Base-by-base conservation (phyloP, 495 filamentous ascomycete species). In the Penicillium turbatum region DNA sequence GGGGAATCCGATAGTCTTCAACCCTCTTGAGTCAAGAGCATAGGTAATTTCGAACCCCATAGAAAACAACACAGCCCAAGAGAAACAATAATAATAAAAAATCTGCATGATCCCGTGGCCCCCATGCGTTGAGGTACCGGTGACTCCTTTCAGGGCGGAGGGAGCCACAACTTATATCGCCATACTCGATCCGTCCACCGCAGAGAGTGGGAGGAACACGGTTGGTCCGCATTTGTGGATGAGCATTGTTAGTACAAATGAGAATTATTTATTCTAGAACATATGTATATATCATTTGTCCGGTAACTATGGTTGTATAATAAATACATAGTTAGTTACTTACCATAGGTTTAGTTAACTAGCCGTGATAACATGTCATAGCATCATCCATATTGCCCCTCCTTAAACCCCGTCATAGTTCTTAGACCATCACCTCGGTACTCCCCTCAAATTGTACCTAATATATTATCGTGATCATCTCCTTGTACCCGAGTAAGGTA, bases 141-240 rank as follows among this genome's bases (percentile, higher is more conserved):
- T 66, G 64, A 66, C 50, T 64, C 11, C 35, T 57, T 64, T 64
- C 21, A 61, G 61, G 61, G 46, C 60, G 56, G 38, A 56, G 62
- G 13, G 41, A 30, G 49, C 49, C 49, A 42, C 49, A 41, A 40
- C 21, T 60, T 59, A 51, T 55, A 61, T 48, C 43, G 17, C 57
- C 45, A 54, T 47, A 36, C 57, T 51, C 27, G 24, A 50, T 58
- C 32, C 51, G 60, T 63, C 63, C 63, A 66, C 63, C 61, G 61
- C 60, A 63, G 36, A 5, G 2, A 5, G 3, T n/a, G 11, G 17
- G 5, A 45, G 41, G 3, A 27, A 29, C 9, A 40, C 21, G 17
- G 31, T 26, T 32, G 38, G 19, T 9, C 47, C 47, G 47, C 24
- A 17, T 26, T 12, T 30, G 42, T 30, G 13, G 42, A 44, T 13